Conservation (phyloP, 202 grass and related monocot species). For the Bolboschoenoplectus hybrid region DNA sequence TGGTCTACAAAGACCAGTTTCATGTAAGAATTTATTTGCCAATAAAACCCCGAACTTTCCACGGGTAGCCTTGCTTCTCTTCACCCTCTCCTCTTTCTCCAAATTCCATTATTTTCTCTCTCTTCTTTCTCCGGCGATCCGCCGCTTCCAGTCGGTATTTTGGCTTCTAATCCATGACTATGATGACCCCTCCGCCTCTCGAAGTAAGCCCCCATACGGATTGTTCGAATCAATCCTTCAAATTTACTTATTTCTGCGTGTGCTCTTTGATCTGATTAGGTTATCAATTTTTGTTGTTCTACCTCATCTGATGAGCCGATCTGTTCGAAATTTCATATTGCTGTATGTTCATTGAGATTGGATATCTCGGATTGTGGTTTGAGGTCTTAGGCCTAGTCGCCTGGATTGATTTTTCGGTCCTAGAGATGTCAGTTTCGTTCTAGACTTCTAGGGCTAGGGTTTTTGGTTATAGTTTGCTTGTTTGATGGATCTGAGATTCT, state of each 20-base stretch:
- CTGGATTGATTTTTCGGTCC: slow-evolving; percentile 24
- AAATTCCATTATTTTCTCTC: slow-evolving; percentile 43
- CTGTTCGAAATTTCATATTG: background rate
- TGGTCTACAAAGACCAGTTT: slow-evolving; percentile 40
- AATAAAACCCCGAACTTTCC: slow-evolving; percentile 56
- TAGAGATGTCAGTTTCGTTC: slow-evolving; percentile 7
- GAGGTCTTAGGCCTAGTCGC: slow-evolving; percentile 31
- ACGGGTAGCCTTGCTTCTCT: slow-evolving; percentile 48
- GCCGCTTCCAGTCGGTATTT: background rate
- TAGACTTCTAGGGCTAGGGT: slow-evolving; percentile 70
- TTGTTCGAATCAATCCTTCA: background rate
- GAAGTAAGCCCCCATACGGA: slow-evolving; percentile 56
- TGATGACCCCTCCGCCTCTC: slow-evolving; percentile 65
- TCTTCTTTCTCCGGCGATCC: slow-evolving; percentile 48
- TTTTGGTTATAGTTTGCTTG: slow-evolving; percentile 44
- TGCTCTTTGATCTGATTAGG: slow-evolving; percentile 30
- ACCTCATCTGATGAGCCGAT: slow-evolving; percentile 12
- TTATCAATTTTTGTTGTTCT: slow-evolving; percentile 9
- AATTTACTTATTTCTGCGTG: background rate
- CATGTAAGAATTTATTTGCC: slow-evolving; percentile 40
- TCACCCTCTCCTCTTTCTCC: slow-evolving; percentile 47
- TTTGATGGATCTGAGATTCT: slow-evolving; percentile 58
- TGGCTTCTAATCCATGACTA: slow-evolving; percentile 39
- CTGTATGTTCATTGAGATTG: slow-evolving; percentile 14
- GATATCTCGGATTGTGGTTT: slow-evolving; percentile 33